Evolutionary conservation across 176 grass and related monocot species (phyloP).

Genomic region (bread wheat (Triticum aestivum)): DNA sequence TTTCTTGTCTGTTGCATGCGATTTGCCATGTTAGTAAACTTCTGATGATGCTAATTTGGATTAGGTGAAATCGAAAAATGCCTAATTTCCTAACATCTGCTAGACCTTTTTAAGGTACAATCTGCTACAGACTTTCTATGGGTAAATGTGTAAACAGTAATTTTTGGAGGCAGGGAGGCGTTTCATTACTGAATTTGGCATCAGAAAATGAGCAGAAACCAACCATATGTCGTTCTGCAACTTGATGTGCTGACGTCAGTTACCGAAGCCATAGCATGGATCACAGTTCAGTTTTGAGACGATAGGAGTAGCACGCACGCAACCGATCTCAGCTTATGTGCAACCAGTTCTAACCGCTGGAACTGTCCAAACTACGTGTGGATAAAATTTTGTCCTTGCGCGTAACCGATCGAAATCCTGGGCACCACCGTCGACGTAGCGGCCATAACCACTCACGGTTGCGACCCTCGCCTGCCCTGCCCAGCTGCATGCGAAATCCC

Average conservation of each 20-base stretch:
- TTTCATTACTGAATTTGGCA: neutral
- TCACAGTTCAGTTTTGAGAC: neutral
- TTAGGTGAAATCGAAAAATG: too few species aligned
- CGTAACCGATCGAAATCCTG: slow-evolving; percentile 20
- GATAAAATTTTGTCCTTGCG: neutral
- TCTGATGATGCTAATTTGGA: too few species aligned
- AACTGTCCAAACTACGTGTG: slow-evolving; percentile 27
- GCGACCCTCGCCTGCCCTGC: neutral
- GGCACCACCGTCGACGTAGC: slow-evolving; percentile 11
- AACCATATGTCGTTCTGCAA: neutral
- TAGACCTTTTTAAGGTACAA: too few species aligned
- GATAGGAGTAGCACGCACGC: slow-evolving; percentile 24
- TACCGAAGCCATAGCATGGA: neutral
- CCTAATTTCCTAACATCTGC: too few species aligned
- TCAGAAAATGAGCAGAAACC: neutral
- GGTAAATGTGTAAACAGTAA: too few species aligned
- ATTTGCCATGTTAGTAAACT: too few species aligned
- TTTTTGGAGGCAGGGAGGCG: too few species aligned
- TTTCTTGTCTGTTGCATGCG: too few species aligned
- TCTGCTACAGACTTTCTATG: too few species aligned
- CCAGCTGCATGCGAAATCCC: neutral
- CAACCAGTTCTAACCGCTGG: slow-evolving; percentile 29
- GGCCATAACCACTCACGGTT: slow-evolving; percentile 23
- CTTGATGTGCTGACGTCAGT: neutral
- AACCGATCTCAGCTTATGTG: slow-evolving; percentile 27